These are phyloP conservation scores for Starmerella roubikii DNA, from an alignment of 805 yeast species.

Conservation along the genomic window DNA sequence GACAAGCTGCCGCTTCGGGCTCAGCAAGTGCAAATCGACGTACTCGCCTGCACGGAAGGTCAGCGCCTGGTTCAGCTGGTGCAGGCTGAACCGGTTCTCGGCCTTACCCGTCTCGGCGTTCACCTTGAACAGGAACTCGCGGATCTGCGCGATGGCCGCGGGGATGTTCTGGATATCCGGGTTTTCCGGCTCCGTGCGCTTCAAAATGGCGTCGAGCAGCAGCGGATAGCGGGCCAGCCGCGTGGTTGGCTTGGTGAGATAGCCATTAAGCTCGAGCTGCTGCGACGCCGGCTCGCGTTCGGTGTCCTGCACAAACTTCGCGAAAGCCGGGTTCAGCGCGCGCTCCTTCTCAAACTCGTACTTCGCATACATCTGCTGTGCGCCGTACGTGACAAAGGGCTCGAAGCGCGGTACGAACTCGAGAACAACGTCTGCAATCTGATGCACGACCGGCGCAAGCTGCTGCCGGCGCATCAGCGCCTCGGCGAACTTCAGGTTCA, in stretches of 20 bases:
- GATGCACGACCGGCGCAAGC: conserved; percentile 67
- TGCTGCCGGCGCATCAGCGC: conserved; percentile 79
- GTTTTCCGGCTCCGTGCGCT: conserved; percentile 62
- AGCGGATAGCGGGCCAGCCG: conserved; percentile 91
- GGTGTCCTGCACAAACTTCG: conserved; percentile 85
- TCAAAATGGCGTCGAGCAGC: conserved; percentile 65
- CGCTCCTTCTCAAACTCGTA: conserved; percentile 91
- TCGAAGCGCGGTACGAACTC: conserved; percentile 78
- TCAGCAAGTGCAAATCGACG: conserved; percentile 71
- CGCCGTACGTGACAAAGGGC: conserved; percentile 86
- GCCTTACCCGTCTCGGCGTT: conserved; percentile 87
- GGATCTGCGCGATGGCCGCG: conserved; percentile 61
- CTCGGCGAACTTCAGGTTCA: conserved; percentile 76
- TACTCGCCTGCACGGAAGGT: conserved; percentile 71
- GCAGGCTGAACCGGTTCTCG: conserved; percentile 79
- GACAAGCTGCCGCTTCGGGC: conserved; percentile 65
- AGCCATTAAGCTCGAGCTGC: conserved; percentile 83
- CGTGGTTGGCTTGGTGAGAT: conserved; percentile 87
- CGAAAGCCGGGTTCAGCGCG: conserved; percentile 76
- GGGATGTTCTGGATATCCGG: conserved; percentile 58
- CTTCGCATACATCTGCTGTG: conserved; percentile 88
- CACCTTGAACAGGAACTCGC: conserved; percentile 60
- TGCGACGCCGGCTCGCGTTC: conserved; percentile 74
- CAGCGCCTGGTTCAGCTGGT: conserved; percentile 72
- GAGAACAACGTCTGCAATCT: conserved; percentile 75